Evolutionary conservation across 192 early-diverging fungal genomes (phyloP).

Genomic region (Gigaspora rosea): DNA sequence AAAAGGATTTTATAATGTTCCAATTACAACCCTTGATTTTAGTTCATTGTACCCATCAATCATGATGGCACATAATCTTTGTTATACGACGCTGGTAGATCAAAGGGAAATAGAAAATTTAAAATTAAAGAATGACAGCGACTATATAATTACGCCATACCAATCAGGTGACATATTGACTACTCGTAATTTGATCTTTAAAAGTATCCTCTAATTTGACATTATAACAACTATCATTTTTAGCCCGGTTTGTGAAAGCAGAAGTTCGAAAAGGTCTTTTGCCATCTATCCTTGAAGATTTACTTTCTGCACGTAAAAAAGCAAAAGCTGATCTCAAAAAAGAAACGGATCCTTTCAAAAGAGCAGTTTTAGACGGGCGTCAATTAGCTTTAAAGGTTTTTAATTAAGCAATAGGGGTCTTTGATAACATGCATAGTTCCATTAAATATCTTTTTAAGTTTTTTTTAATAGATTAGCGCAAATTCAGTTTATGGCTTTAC

Average conservation of each 20-base stretch:
- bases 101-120: conserved; percentile 59
- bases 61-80: conserved; percentile 99
- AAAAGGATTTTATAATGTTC: conserved; percentile 92
- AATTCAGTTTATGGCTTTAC: conserved; percentile 99
- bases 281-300: conserved; percentile 86
- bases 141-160: conserved; percentile 89
- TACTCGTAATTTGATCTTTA: neutral
- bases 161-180: conserved; percentile 57
- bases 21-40: conserved; percentile 98
- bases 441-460: neutral
- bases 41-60: conserved; percentile 98
- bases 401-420: too few species aligned
- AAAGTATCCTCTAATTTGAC: neutral
- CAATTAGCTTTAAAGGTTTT: conserved; percentile 90
- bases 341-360: conserved; percentile 94
- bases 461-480: conserved; percentile 69
- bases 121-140: conserved; percentile 70
- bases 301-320: conserved; percentile 88
- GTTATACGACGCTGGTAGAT: conserved; percentile 87
- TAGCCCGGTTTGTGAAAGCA: conserved; percentile 86
- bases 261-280: conserved; percentile 77
- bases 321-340: conserved; percentile 94
- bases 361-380: conserved; percentile 92
- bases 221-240: neutral
- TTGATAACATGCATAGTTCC: too few species aligned